These are phyloP conservation scores for Trichoderma virens DNA, from an alignment of 495 filamentous ascomycete genomes.

Conservation along the genomic window DNA sequence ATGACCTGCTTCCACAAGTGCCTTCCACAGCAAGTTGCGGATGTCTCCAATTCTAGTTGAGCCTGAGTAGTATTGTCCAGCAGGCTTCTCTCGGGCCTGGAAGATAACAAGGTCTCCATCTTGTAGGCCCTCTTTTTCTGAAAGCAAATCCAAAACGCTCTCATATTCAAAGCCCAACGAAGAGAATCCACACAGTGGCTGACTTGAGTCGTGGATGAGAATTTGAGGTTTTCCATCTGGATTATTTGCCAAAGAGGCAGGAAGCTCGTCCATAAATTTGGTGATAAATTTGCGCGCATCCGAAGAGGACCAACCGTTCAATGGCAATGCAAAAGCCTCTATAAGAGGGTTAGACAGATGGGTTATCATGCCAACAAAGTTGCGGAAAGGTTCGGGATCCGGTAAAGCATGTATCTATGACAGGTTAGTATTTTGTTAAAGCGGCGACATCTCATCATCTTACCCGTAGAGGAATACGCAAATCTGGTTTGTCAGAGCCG, in stretches of 20 bases:
- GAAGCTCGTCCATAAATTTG: constrained; percentile 60
- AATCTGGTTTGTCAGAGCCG: constrained; percentile 89
- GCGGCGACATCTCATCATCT: constrained; percentile 3
- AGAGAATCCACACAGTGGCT: constrained; percentile 65
- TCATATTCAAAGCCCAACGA: constrained; percentile 59
- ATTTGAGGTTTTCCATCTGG: constrained; percentile 66
- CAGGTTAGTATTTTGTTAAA: constrained; percentile 12
- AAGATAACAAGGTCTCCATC: constrained; percentile 73
- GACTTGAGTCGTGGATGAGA: constrained; percentile 60
- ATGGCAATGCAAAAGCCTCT: constrained; percentile 60
- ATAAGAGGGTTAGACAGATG: constrained; percentile 53
- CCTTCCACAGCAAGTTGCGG: constrained; percentile 60
- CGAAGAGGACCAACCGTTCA: constrained; percentile 21
- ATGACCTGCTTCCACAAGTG: constrained; percentile 52
- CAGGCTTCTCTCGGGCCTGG: constrained; percentile 61
- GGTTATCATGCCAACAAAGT: constrained; percentile 67
- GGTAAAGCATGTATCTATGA: constrained; percentile 44
- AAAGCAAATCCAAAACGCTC: neutral
- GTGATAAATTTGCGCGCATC: constrained; percentile 53
- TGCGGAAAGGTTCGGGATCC: constrained; percentile 16
- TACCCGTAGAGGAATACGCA: constrained; percentile 50
- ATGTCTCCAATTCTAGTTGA: constrained; percentile 76
- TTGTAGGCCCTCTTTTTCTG: constrained; percentile 13
- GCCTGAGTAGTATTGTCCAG: constrained; percentile 47
- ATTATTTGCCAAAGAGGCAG: constrained; percentile 52